Evolutionary conservation across 208 protist species (phyloP).

Genomic region (Blechomonas ayalai): DNA sequence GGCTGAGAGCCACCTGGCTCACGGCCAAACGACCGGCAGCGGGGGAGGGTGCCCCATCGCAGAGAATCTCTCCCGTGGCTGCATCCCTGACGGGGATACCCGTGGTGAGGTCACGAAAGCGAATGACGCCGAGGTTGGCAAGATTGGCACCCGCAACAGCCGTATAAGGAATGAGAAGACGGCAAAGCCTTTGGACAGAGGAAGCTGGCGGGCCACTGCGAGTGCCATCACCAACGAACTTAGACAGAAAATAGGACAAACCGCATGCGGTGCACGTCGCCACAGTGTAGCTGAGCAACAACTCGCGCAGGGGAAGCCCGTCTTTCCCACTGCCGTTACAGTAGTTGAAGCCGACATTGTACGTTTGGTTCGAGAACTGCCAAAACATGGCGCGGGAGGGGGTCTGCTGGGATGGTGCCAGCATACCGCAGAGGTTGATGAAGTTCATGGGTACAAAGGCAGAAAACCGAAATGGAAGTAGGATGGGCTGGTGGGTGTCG

Average conservation of each 20-base stretch:
- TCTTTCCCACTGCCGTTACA: conserved; percentile 82
- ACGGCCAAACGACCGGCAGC: conserved; percentile 55
- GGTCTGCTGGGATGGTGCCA: conserved; percentile 51
- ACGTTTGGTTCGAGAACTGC: conserved; percentile 88
- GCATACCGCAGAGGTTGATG: conserved; percentile 70
- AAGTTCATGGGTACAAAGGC: conserved; percentile 87
- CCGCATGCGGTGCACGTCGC: conserved; percentile 18
- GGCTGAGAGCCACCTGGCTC: conserved; percentile 58
- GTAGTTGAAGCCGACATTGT: conserved; percentile 90
- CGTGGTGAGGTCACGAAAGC: conserved; percentile 52
- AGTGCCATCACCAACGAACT: conserved; percentile 10
- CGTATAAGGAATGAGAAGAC: conserved; percentile 60
- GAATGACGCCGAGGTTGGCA: conserved; percentile 74
- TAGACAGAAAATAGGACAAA: conserved; percentile 16
- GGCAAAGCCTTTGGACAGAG: conserved; percentile 9
- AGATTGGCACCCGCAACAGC: conserved; percentile 73
- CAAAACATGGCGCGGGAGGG: conserved; percentile 62
- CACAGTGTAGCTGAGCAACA: conserved; percentile 27
- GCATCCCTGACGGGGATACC: conserved; percentile 65
- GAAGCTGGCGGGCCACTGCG: conserved; percentile 10
- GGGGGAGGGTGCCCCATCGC: conserved; percentile 30
- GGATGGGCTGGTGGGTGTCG: conserved; percentile 63
- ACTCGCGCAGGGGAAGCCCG: conserved; percentile 36
- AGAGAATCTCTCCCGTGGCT: conserved; percentile 37
- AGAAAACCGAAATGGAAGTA: conserved; percentile 80